Percentiles rank a stretch among this genome's conserved stretches.
These are phyloP conservation scores for Microsporum canis DNA, from an alignment of 2,329 filamentous ascomycete species.

Conservation along the genomic window DNA sequence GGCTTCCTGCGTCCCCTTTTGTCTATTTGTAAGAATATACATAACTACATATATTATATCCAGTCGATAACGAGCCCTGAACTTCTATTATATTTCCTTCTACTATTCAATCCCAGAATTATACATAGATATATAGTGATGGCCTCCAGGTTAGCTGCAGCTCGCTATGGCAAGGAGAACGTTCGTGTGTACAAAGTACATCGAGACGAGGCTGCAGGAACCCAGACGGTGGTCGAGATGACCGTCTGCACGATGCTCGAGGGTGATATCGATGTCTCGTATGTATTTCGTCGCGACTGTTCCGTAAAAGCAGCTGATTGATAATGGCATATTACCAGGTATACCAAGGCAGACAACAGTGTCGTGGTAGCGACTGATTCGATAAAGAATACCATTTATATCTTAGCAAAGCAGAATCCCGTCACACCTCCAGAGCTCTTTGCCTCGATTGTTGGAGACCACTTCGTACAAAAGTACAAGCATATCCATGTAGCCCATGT, in stretches of 20 bases:
- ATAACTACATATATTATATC: background rate
- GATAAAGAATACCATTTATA: constrained; percentile 95
- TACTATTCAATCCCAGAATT: background rate
- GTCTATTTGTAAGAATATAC: background rate
- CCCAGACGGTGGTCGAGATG: constrained; percentile 86
- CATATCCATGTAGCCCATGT: constrained; percentile 82
- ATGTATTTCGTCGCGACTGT: constrained; percentile 25
- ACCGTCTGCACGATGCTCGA: constrained; percentile 87
- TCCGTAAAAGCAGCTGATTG: background rate
- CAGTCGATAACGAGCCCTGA: background rate
- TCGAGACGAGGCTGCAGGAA: constrained; percentile 60
- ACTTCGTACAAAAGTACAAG: constrained; percentile 77
- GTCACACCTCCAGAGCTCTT: constrained; percentile 90
- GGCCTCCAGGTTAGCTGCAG: constrained; percentile 28
- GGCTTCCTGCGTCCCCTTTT: background rate
- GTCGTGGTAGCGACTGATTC: constrained; percentile 93
- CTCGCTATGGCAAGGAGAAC: constrained; percentile 66
- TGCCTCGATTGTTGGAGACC: constrained; percentile 68
- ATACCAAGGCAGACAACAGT: constrained; percentile 87
- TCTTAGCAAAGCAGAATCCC: constrained; percentile 86
- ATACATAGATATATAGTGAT: constrained; percentile 3
- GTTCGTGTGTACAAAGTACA: constrained; percentile 95
- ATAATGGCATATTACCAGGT: constrained; percentile 42
- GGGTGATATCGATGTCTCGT: constrained; percentile 79
- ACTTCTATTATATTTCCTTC: background rate